Evolutionary conservation across 768 basidiomycete species (phyloP).

Genomic region (Pisolithus orientalis): DNA sequence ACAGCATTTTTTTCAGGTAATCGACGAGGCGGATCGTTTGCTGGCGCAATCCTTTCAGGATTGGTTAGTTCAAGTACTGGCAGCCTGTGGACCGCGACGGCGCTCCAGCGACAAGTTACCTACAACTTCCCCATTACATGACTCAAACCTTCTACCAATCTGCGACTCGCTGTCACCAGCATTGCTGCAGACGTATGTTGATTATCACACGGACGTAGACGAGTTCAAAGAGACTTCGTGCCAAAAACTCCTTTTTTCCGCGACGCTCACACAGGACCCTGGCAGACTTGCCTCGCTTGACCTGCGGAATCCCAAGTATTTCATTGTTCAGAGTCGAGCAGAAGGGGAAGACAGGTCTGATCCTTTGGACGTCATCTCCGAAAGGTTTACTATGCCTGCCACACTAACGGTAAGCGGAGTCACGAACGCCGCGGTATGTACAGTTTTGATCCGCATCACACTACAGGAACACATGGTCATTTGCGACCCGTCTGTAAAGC

Average conservation of each 20-base stretch:
- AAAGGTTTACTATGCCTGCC: conserved; percentile 76
- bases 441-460: conserved; percentile 1
- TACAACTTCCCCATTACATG: conserved; percentile 3
- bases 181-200: conserved; percentile 31
- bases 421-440: not conserved
- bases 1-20: conserved; percentile 49
- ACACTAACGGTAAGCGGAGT: conserved; percentile 55
- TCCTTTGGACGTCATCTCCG: conserved; percentile 54
- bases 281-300: conserved; percentile 84
- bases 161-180: conserved; percentile 55
- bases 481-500: conserved; percentile 74
- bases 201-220: conserved; percentile 43
- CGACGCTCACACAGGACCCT: conserved; percentile 91
- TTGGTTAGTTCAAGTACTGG: conserved; percentile 81
- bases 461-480: conserved; percentile 82
- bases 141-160: conserved; percentile 1
- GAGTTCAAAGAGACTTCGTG: conserved; percentile 63
- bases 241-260: conserved; percentile 94
- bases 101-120: conserved; percentile 1
- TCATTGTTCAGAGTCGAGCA: conserved; percentile 62
- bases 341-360: conserved; percentile 30
- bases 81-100: conserved; percentile 54
- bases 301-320: conserved; percentile 77
- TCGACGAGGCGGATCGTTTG: conserved; percentile 97
- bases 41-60: conserved; percentile 94